These are phyloP conservation scores for Teratosphaeria viscida DNA, from an alignment of 2,329 filamentous ascomycete genomes.

Conservation along the genomic window DNA sequence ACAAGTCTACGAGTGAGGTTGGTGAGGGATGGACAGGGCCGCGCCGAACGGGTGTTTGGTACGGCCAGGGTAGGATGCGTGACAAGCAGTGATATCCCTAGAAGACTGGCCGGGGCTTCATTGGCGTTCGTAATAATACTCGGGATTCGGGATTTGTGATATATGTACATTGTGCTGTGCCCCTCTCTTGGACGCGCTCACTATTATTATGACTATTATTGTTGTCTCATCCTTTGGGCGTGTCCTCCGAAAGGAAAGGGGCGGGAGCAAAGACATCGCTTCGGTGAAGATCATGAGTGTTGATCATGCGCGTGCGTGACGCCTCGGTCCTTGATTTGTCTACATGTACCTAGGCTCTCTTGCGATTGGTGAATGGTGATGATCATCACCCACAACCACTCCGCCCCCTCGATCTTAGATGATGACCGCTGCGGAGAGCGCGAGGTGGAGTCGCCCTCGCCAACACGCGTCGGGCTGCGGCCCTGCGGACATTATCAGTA, in stretches of 20 bases:
- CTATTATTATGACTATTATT: no score
- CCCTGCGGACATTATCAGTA: background rate
- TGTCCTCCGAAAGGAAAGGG: background rate
- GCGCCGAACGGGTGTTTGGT: background rate
- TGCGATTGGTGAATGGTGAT: background rate
- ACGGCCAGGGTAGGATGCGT: background rate
- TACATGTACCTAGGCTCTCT: background rate
- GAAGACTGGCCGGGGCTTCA: background rate
- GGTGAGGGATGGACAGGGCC: no score
- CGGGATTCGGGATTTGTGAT: background rate
- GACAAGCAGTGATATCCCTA: background rate
- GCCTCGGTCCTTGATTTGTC: background rate
- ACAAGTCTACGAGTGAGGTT: no score
- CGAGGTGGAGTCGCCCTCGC: background rate
- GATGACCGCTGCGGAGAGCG: background rate
- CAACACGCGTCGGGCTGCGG: background rate
- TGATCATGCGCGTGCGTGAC: background rate
- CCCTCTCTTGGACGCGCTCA: background rate
- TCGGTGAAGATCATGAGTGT: background rate
- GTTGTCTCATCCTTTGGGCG: background rate
- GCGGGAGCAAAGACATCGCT: background rate
- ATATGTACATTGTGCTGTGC: background rate
- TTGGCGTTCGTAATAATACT: background rate
- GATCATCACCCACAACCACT: background rate
- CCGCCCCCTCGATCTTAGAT: background rate